These are phyloP conservation scores for Macrotyloma uniflorum DNA, from an alignment of 306 rosid genomes.

Conservation along the genomic window DNA sequence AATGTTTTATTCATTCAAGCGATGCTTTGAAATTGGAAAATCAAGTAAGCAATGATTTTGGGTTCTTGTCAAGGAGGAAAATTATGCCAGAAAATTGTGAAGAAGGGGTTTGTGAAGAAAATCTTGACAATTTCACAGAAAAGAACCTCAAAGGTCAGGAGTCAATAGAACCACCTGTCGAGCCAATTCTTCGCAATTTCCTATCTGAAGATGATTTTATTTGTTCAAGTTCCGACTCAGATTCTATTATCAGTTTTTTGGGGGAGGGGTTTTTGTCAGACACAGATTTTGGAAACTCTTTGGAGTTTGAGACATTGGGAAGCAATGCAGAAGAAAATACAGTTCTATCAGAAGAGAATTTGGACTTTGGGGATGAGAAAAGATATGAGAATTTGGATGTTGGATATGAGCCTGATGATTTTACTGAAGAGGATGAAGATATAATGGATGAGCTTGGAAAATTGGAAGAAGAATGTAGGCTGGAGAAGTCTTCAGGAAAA, in stretches of 20 bases:
- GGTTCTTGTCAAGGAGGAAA: conserved; percentile 30
- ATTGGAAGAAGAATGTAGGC: conserved; percentile 45
- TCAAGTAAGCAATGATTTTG: background rate
- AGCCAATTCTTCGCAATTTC: conserved; percentile 30
- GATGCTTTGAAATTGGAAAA: conserved; percentile 14
- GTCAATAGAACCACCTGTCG: conserved; percentile 16
- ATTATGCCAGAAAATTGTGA: conserved; percentile 9
- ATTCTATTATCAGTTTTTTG: conserved; percentile 39
- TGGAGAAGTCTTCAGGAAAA: conserved; percentile 16
- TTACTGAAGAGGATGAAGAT: conserved; percentile 58
- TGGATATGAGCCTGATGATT: conserved; percentile 66
- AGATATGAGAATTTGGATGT: conserved; percentile 34
- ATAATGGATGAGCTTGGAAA: conserved; percentile 49
- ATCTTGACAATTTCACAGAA: conserved; percentile 17
- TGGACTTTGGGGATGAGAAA: conserved; percentile 42
- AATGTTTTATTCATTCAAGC: conserved; percentile 37
- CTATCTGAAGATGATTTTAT: conserved; percentile 49
- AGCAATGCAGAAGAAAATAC: conserved; percentile 28
- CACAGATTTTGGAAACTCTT: conserved; percentile 47
- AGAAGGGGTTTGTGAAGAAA: conserved; percentile 35
- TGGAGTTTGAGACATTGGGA: conserved; percentile 26
- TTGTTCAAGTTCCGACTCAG: conserved; percentile 50
- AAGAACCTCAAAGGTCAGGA: conserved; percentile 24
- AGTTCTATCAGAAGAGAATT: conserved; percentile 31
- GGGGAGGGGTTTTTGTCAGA: conserved; percentile 56